Base-by-base conservation (phyloP, 176 grass and related monocot genomes). In the Hordeum vulgare region DNA sequence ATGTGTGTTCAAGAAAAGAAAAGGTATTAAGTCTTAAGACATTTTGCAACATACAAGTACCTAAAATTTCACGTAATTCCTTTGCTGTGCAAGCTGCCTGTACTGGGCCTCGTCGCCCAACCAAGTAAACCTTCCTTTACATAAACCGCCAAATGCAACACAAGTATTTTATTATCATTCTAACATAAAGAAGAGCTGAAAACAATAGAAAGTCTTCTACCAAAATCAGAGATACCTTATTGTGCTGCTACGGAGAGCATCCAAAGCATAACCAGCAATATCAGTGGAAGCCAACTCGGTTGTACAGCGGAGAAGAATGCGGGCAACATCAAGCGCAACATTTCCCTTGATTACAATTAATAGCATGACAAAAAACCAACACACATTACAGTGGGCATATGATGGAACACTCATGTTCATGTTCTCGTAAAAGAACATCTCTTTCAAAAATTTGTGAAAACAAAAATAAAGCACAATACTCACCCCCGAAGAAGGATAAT, bases 21-120 rank as follows among this genome's bases (percentile, higher is more conserved):
- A 49, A 49, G 6, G 15, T 17, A 49, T 49, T 27, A 80, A 72
- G 31, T 27, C 31, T 26, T 54, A 75, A 75, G 21, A 82, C 74
- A 10, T 42, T 76, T 13, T 86, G 27, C 21, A 86, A 85, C 23
- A 73, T 59, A 59, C 51, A 75, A 81, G 35, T 83, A 95, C 96
- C 92, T 47, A 98, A 62, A 89, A 93, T 95, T 88, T 98, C 93
- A 86, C 93, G 90, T 62, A 98, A 56, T 66, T 98, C 92, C 67
- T 95, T 95, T 77, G 93, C 96, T 39, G 96, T 98, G 90, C 92
- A 98, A 65, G 90, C 92, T 76, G 90, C 90, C 79, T 98, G 96
- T 70, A 93, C 92, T 51, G 96, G 92, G 24, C 93, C 96, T 69
- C 89, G 83, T 80, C 95, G 86, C 60, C 95, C 95, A 84, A 93